Conservation (phyloP, 345 rosid genomes). For the Gossypium thurberi region DNA sequence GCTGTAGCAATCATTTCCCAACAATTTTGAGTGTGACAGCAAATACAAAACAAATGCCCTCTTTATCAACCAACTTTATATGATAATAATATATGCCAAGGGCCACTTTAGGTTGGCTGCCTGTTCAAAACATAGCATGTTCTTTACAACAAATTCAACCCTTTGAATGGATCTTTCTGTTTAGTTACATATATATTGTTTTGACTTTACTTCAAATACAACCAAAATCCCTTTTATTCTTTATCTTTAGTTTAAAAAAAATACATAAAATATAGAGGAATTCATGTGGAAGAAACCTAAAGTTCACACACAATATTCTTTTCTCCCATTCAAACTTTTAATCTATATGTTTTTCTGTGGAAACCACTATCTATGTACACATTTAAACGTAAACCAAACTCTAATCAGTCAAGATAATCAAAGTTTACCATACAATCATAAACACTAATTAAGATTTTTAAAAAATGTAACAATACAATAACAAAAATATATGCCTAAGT, state of each 20-base stretch:
- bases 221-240: neutral
- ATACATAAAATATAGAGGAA: neutral
- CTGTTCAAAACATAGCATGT: neutral
- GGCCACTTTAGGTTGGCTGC: neutral
- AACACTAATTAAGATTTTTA: neutral
- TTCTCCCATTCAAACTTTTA: neutral
- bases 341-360: neutral
- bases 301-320: neutral
- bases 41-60: neutral
- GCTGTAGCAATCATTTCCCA: constrained; percentile 2
- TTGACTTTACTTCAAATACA: constrained; percentile 15
- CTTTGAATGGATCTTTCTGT: neutral
- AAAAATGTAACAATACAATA: neutral
- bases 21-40: constrained; percentile 10
- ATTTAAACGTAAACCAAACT: neutral
- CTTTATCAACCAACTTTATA: neutral
- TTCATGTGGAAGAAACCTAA: neutral
- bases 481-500: neutral
- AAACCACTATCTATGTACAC: neutral
- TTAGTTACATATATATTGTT: constrained; percentile 6
- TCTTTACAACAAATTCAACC: neutral
- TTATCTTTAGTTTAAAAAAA: neutral
- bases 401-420: too few species aligned
- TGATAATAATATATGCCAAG: neutral
- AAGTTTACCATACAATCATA: neutral